Percentiles rank a stretch among this genome's conserved stretches.
phyloP scores from a whole-genome alignment of 257 asterid genomes.

The Nicotiana benthamiana region DNA sequence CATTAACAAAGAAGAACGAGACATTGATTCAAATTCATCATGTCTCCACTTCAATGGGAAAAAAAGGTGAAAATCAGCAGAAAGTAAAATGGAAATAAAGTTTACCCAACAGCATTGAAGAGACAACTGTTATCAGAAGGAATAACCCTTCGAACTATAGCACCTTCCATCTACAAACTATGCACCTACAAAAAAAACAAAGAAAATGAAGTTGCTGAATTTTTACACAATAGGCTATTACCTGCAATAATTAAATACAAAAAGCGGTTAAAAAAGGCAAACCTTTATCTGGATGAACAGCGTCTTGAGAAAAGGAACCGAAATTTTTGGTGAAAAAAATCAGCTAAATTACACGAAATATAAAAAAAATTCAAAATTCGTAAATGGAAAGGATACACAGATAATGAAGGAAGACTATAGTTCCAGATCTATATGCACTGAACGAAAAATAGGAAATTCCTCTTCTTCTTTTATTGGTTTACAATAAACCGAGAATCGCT shows the following conservation, averaged over 20 bases:
- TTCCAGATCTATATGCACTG: not conserved
- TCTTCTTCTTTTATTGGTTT: not conserved
- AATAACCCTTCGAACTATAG: conserved; percentile 76
- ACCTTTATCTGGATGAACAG: not conserved
- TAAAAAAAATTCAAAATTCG: not conserved
- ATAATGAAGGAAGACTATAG: not conserved
- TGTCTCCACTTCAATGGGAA: not conserved
- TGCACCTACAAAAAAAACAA: not conserved
- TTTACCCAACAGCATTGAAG: conserved; percentile 96
- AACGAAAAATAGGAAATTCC: not conserved
- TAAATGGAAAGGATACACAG: not conserved
- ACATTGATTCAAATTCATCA: not conserved
- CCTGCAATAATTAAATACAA: not conserved
- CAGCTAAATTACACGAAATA: not conserved
- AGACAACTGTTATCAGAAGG: conserved; percentile 97
- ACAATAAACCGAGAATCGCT: not conserved
- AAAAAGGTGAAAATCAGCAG: not conserved
- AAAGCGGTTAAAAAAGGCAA: not conserved
- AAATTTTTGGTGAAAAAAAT: not conserved
- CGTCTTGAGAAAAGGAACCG: not conserved
- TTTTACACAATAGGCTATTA: not conserved
- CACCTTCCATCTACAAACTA: conserved; percentile 51
- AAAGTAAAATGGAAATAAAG: conserved; percentile 4
- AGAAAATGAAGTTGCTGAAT: not conserved
- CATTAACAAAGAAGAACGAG: conserved; percentile 15